Percentiles rank a stretch among this genome's conserved stretches.
These are phyloP conservation scores for Suillus decipiens DNA, from an alignment of 768 basidiomycete species.

Conservation along the genomic window DNA sequence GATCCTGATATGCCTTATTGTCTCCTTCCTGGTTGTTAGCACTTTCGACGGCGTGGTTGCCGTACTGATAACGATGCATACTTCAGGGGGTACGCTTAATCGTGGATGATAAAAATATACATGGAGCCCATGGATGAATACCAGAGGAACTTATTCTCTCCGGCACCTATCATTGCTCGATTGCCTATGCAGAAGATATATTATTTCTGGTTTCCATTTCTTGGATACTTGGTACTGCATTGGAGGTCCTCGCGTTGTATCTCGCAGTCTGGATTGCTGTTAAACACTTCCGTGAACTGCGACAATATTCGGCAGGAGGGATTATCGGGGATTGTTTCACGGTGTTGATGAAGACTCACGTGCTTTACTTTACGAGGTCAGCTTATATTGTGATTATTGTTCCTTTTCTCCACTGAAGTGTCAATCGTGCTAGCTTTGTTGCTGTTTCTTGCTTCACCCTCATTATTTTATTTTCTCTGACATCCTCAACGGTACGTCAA, in stretches of 20 bases:
- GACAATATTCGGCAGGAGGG: not conserved
- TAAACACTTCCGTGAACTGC: not conserved
- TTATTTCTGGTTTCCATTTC: too few species aligned
- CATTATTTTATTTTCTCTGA: too few species aligned
- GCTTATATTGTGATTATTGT: not conserved
- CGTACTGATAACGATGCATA: too few species aligned
- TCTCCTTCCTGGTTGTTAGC: not conserved
- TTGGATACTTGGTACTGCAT: not conserved
- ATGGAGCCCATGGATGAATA: too few species aligned
- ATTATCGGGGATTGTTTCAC: not conserved
- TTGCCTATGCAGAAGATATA: too few species aligned
- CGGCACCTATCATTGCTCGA: too few species aligned
- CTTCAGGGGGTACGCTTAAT: too few species aligned
- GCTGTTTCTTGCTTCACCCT: not conserved
- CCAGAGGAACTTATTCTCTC: too few species aligned
- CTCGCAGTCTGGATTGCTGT: not conserved
- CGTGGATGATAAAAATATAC: too few species aligned
- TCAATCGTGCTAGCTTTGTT: not conserved
- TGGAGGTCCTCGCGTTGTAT: not conserved
- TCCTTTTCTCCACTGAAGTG: not conserved
- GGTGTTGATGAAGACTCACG: not conserved
- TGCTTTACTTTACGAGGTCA: not conserved
- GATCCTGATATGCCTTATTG: not conserved
- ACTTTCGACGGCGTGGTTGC: fast-evolving
- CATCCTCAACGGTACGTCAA: not conserved